Percentiles rank a stretch among this genome's conserved stretches.
phyloP scores from a whole-genome alignment of 129 eudicot species.

The Lactuca sativa region DNA sequence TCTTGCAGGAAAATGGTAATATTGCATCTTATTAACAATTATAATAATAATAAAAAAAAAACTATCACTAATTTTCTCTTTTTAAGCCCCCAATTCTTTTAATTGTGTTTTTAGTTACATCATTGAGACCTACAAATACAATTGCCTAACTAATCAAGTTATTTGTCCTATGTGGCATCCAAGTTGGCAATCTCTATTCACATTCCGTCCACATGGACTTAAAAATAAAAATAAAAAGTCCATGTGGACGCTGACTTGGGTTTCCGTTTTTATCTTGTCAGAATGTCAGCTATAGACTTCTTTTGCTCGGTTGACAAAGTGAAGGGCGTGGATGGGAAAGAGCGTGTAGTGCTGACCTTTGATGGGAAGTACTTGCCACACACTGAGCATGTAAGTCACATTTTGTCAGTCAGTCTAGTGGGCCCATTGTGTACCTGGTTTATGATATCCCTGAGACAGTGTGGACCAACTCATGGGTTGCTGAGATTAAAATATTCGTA shows the following conservation, averaged over 20 bases:
- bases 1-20: background rate
- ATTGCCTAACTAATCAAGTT: no score
- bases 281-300: conserved; percentile 98
- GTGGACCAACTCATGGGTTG: no score
- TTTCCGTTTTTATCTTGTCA: conserved; percentile 18
- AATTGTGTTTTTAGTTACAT: background rate
- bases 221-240: background rate
- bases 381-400: conserved; percentile 75
- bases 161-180: background rate
- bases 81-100: background rate
- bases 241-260: background rate
- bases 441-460: no score
- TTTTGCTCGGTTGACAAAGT: conserved; percentile 94
- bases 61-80: no score
- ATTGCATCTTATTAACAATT: no score
- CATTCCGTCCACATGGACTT: background rate
- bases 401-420: background rate
- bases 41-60: no score
- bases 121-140: background rate
- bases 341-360: conserved; percentile 82
- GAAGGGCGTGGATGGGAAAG: conserved; percentile 93
- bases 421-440: background rate
- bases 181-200: no score
- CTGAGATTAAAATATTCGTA: no score
- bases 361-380: conserved; percentile 94